phyloP scores from a whole-genome alignment of 345 rosid species.

The Pugionium dolabratum region DNA sequence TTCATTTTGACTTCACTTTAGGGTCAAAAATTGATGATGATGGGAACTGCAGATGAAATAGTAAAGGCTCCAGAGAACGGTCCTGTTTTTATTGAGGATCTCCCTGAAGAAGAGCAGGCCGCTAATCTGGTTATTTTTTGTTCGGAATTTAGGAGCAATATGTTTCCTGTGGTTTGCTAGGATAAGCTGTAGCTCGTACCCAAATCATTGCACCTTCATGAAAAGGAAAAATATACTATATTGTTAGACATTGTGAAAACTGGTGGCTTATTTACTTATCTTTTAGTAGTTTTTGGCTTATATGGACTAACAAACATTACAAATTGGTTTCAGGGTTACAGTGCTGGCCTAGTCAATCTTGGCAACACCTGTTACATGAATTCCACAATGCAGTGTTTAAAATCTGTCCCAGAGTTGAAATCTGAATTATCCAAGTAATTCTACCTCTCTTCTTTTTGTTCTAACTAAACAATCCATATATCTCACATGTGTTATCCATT shows the following conservation, averaged over 20 bases:
- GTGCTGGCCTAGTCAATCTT: constrained; percentile 86
- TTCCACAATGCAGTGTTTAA: constrained; percentile 92
- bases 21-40: constrained; percentile 99
- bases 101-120: constrained; percentile 93
- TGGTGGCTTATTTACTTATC: not conserved
- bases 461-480: not conserved
- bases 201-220: not conserved
- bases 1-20: constrained; percentile 25
- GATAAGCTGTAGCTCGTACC: not conserved
- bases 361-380: constrained; percentile 99
- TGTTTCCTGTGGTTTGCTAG: constrained; percentile 1
- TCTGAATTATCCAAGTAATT: constrained; percentile 69
- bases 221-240: not conserved
- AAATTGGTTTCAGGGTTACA: constrained; percentile 68
- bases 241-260: not conserved
- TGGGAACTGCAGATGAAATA: constrained; percentile 97
- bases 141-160: not conserved
- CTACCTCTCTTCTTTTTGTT: constrained; percentile 12
- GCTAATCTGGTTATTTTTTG: constrained; percentile 51
- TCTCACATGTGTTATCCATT: constrained; percentile 8
- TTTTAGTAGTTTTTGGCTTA: not conserved
- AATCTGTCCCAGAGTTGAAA: constrained; percentile 97
- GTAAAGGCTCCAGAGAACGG: constrained; percentile 96
- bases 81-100: constrained; percentile 89
- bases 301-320: constrained; percentile 5